Evolutionary conservation across 179 eudicot species (phyloP).

Genomic region (Beta macrorhiza): DNA sequence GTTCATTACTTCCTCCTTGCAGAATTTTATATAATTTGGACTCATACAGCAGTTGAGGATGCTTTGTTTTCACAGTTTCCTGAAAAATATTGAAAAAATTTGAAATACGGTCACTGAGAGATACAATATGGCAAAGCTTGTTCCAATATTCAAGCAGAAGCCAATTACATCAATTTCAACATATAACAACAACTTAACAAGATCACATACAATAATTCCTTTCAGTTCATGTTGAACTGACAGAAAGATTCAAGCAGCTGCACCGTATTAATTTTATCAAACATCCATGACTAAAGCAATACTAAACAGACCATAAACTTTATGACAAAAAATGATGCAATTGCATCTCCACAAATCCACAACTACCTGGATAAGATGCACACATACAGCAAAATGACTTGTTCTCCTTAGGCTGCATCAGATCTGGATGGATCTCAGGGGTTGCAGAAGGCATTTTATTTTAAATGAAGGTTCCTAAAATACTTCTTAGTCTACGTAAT

Average conservation of each 20-base stretch:
- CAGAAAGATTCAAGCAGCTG: not conserved
- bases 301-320: not conserved
- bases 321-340: not conserved
- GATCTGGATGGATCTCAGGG: not conserved
- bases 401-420: not conserved
- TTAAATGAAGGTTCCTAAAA: not conserved
- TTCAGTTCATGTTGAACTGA: not conserved
- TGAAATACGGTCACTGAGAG: not conserved
- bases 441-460: not conserved
- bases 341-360: not conserved
- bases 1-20: conserved; percentile 88
- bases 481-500: not conserved
- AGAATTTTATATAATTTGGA: conserved; percentile 81
- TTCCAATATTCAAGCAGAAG: not conserved
- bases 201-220: not conserved
- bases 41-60: conserved; percentile 84
- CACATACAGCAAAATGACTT: not conserved
- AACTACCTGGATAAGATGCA: not conserved
- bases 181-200: not conserved
- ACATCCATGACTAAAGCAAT: not conserved
- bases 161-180: not conserved
- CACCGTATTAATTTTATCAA: not conserved
- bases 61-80: conserved; percentile 88
- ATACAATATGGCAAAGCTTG: not conserved
- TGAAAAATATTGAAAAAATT: not conserved